Conservation (phyloP, 495 filamentous ascomycete species). For the Friedmanniomyces endolithicus region DNA sequence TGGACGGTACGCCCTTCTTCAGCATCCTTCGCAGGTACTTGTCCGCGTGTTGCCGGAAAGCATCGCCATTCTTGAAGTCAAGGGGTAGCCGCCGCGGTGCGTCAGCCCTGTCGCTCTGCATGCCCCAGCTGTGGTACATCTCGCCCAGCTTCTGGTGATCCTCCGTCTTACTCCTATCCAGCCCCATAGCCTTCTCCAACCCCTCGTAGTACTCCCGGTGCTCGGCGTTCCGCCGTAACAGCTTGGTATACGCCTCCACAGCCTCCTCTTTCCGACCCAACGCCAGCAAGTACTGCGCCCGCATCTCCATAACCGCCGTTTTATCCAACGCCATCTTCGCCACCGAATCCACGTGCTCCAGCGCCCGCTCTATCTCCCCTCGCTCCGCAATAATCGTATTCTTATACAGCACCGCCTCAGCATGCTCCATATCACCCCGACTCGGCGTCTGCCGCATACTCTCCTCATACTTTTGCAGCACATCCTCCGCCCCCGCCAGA, state of each 20-base stretch:
- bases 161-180: conserved; percentile 48
- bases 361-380: conserved; percentile 62
- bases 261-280: conserved; percentile 72
- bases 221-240: conserved; percentile 80
- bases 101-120: conserved; percentile 70
- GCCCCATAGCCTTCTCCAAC: conserved; percentile 53
- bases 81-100: conserved; percentile 76
- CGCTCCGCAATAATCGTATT: conserved; percentile 85
- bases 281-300: conserved; percentile 70
- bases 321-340: conserved; percentile 70
- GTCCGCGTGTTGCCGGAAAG: conserved; percentile 69
- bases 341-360: conserved; percentile 74
- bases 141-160: conserved; percentile 43
- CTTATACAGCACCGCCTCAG: conserved; percentile 92
- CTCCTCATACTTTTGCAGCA: conserved; percentile 82
- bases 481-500: conserved; percentile 73
- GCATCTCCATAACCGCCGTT: conserved; percentile 77
- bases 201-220: conserved; percentile 75
- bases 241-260: conserved; percentile 59
- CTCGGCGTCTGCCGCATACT: conserved; percentile 66
- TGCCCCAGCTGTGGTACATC: conserved; percentile 69
- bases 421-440: conserved; percentile 77
- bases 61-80: conserved; percentile 75
- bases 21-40: conserved; percentile 76
- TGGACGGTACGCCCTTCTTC: conserved; percentile 88